Conservation (phyloP, 495 filamentous ascomycete genomes). For the Penicillium silybi region DNA sequence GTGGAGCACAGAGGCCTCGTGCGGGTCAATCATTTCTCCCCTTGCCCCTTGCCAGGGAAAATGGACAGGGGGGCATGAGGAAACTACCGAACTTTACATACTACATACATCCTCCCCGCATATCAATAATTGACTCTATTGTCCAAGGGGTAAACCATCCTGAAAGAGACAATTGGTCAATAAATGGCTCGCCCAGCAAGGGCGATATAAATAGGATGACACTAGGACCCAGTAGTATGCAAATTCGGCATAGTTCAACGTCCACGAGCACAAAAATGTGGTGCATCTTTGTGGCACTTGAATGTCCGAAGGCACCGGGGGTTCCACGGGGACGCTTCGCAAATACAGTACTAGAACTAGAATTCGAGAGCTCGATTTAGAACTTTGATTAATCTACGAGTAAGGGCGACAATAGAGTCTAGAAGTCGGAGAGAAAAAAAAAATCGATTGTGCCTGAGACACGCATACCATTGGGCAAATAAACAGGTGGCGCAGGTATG, state of each 20-base stretch:
- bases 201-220: constrained; percentile 8
- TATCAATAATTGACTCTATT: neutral
- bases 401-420: neutral
- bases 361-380: neutral
- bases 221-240: neutral
- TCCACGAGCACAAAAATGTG: neutral
- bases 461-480: constrained; percentile 9
- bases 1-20: neutral
- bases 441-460: constrained; percentile 7
- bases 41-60: neutral
- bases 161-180: neutral
- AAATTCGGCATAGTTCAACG: constrained; percentile 2
- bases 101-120: constrained; percentile 1
- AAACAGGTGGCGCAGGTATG: constrained; percentile 20
- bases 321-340: neutral
- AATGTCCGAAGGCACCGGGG: neutral
- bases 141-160: neutral
- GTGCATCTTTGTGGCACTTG: neutral
- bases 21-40: too few relatives aligned
- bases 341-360: too few relatives aligned
- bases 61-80: neutral
- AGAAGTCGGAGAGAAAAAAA: neutral
- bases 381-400: neutral
- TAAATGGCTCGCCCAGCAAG: constrained; percentile 3
- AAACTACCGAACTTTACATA: constrained; percentile 7